Percentiles rank a stretch among this genome's conserved stretches.
phyloP scores from a whole-genome alignment of 139 green algal genomes.

The Trebouxia sp. region DNA sequence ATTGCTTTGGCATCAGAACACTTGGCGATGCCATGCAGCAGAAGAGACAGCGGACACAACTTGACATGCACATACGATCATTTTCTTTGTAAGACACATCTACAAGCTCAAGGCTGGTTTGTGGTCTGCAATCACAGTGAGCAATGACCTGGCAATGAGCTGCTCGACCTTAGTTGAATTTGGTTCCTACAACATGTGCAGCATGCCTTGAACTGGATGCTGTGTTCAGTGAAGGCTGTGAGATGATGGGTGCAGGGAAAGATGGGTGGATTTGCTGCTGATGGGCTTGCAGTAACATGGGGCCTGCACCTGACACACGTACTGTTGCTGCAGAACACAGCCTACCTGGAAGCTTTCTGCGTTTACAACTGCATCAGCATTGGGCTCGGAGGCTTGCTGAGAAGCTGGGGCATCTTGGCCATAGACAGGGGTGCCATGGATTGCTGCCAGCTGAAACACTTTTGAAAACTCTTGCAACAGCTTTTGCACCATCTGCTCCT shows the following conservation, averaged over 20 bases:
- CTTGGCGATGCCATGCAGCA: no score
- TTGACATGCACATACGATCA: no score
- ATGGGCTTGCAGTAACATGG: background rate
- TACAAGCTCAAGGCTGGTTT: no score
- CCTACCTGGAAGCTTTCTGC: background rate
- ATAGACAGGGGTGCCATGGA: conserved; percentile 48
- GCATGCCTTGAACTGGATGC: no score
- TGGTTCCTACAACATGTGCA: no score
- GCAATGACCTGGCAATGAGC: no score
- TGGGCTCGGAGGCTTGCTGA: background rate
- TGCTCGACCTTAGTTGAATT: no score
- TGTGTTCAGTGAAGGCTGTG: no score
- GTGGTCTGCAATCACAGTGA: no score
- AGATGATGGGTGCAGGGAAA: background rate
- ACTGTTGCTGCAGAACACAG: background rate
- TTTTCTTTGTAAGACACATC: no score
- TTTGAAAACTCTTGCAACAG: conserved; percentile 76
- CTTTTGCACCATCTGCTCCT: conserved; percentile 48
- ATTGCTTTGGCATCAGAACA: no score
- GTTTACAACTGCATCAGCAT: background rate
- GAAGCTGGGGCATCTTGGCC: background rate
- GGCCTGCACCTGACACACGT: background rate
- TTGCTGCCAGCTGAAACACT: conserved; percentile 69
- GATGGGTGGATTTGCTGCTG: conserved; percentile 19
- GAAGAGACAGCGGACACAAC: no score